Base-by-base conservation (phyloP, 2,329 filamentous ascomycete species). In the Ascochyta koolunga region DNA sequence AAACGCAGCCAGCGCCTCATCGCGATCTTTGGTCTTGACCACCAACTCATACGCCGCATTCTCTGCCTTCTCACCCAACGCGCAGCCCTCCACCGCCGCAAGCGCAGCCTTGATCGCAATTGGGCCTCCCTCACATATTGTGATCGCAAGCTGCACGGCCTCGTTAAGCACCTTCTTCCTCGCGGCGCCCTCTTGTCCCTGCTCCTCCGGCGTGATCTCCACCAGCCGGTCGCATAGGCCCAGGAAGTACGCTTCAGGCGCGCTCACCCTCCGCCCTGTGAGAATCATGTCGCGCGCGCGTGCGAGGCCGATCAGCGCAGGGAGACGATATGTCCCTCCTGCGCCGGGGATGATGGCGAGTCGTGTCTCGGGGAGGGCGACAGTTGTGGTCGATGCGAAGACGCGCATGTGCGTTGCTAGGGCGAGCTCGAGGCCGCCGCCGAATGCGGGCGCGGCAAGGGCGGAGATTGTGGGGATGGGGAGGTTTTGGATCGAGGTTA, bases 281-380 rank as follows among this genome's bases (percentile, higher is more conserved):
- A 98, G 80, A 45, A 98, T 89, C 66, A 98, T 79, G 74, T 99
- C 93, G 44, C 93, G 83, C n/a, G 95, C 95, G 50, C 92, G 86
- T 22, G 83, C 81, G 21, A 89, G 78, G 5, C 95, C 95, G 61
- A 99, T 88, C 18, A 99, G 77, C 8, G 83, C 84, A 1, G 92
- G 91, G 0, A 99, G 86, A 9, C 95, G 88, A 75, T 91, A 91
- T 1, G 93, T 98, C 56, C 93, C 95, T 37, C 95, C 95, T 2
- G 93, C 95, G 54, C 95, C 95, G 3, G 95, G 95, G 61, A 99
- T 89, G 72, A 99, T 99, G 50, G 89, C 95, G 2, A 99, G 83
- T 2, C 93, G 84, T 1, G 95, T 98, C 75, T 99, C 95, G 1
- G 95, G 95, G 5, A 98, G 85, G 0, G 87, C 93, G 49, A 99